Evolutionary conservation across 495 filamentous ascomycete species (phyloP).

Genomic region (Daldinia decipiens): DNA sequence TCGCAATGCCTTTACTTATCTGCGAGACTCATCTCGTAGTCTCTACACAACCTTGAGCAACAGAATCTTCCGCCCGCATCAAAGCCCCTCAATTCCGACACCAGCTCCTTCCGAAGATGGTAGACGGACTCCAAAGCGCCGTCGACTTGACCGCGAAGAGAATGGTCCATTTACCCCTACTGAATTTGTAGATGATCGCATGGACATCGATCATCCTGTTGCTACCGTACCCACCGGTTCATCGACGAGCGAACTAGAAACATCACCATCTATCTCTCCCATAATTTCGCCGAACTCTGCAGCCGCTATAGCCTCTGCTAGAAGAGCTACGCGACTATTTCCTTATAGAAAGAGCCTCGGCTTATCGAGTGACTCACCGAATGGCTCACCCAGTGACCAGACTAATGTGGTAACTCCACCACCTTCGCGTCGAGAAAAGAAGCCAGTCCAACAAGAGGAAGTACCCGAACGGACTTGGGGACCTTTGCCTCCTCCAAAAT

Average conservation of each 20-base stretch:
- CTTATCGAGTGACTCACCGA: constrained; percentile 10
- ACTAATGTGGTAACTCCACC: constrained; percentile 17
- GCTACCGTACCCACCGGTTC: not conserved
- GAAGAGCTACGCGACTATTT: constrained; percentile 27
- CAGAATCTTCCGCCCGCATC: constrained; percentile 19
- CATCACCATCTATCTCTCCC: constrained; percentile 29
- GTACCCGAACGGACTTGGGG: constrained; percentile 5
- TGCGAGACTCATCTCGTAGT: constrained; percentile 32
- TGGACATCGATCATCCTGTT: constrained; percentile 29
- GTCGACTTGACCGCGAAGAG: constrained; percentile 19
- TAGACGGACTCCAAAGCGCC: constrained; percentile 30
- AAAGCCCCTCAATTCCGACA: not conserved
- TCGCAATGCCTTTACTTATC: constrained; percentile 20
- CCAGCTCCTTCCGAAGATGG: constrained; percentile 22
- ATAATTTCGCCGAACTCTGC: constrained; percentile 26
- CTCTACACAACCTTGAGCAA: constrained; percentile 21
- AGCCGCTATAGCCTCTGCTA: constrained; percentile 23
- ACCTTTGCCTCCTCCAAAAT: constrained; percentile 31
- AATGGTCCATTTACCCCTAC: not conserved
- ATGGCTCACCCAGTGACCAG: not conserved
- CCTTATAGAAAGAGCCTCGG: constrained; percentile 9
- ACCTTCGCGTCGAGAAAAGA: constrained; percentile 18
- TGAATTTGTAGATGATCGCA: constrained; percentile 2
- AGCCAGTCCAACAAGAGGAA: constrained; percentile 2
- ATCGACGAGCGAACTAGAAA: not conserved